Evolutionary conservation across 768 basidiomycete genomes (phyloP), one percentile per base, ranked within the genome.

Genomic region (Mycena olivaceomarginata): DNA sequence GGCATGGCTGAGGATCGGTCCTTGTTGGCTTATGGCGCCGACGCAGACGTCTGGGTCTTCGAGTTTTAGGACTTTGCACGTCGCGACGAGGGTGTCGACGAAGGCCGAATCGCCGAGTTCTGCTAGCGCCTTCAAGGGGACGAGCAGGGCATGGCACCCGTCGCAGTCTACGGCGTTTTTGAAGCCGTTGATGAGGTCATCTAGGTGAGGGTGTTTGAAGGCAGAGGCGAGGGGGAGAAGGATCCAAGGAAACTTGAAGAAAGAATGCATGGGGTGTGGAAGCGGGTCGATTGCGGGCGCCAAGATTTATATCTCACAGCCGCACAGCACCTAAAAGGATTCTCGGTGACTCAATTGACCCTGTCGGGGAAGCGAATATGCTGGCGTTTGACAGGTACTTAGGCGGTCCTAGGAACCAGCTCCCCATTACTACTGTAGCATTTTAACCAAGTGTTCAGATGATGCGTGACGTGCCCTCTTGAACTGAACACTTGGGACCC

Each of bases 31-130:
- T 63, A 93, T 81, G 4, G 88, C 83, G 39, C 93, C 92, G 67
- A 86, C 83, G 81, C 93, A 94, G 20, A 94, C 91, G 80, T 94
- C 92, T 9, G 85, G 83, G 80, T 92, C 92, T 79, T 90, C 87
- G 7, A 90, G 82, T 92, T 92, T 71, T 53, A 10, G 31, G 5
- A 70, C 81, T 67, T 89, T 84, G 82, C 92, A 93, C 20, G 92
- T 84, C 7, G 84, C 81, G 40, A 85, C 85, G 56, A 92, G 79
- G 0, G 89, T 85, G 13, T 83, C 76, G 11, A 88, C 85, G 71
- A 93, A 92, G 0, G 87, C 80, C 9, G 84, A 81, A 80, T 93
- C 89, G 0, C 92, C 92, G 3, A 91, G 82, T 25, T 83, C 69
- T 4, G 92, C 92, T 10, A 92, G 82, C 10, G 82, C 85, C 80